Conservation (phyloP, 139 green algal genomes). For the Asterochloris sp. region DNA sequence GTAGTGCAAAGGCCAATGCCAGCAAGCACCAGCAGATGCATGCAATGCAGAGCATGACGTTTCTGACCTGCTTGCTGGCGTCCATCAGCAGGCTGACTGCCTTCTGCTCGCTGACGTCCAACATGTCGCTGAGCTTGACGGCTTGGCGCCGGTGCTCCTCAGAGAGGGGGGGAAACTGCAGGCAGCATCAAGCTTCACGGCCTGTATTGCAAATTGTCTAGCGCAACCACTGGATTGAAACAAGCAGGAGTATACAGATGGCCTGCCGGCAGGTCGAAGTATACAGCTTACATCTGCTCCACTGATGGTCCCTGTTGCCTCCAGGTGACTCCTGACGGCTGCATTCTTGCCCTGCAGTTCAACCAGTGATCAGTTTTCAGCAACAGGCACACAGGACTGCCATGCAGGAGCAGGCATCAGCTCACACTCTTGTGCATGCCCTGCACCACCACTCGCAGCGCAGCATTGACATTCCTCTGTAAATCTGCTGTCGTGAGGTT, state of each 20-base stretch:
- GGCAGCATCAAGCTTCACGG: neutral
- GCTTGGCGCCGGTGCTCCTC: neutral
- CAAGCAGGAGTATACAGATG: neutral
- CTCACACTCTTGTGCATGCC: too few species aligned
- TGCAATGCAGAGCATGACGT: neutral
- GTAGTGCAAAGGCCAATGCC: neutral
- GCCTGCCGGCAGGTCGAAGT: neutral
- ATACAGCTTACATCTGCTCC: neutral
- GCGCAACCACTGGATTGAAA: too few species aligned
- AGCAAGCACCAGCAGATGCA: neutral
- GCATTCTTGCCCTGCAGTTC: neutral
- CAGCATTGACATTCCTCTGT: neutral
- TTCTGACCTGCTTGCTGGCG: slow-evolving; percentile 5
- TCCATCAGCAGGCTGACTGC: slow-evolving; percentile 3
- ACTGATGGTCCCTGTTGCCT: neutral
- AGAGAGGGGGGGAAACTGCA: too few species aligned
- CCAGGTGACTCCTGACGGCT: slow-evolving; percentile 1
- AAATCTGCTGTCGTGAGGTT: neutral
- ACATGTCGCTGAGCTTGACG: slow-evolving; percentile 4
- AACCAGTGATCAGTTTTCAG: neutral
- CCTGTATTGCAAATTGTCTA: neutral
- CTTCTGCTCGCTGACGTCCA: neutral
- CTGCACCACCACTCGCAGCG: neutral
- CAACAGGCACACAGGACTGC: too few species aligned
- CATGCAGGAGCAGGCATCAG: neutral